Evolutionary conservation across 495 filamentous ascomycete species (phyloP), one percentile per base, ranked within the genome.

Genomic region (Penicillium paxilli): DNA sequence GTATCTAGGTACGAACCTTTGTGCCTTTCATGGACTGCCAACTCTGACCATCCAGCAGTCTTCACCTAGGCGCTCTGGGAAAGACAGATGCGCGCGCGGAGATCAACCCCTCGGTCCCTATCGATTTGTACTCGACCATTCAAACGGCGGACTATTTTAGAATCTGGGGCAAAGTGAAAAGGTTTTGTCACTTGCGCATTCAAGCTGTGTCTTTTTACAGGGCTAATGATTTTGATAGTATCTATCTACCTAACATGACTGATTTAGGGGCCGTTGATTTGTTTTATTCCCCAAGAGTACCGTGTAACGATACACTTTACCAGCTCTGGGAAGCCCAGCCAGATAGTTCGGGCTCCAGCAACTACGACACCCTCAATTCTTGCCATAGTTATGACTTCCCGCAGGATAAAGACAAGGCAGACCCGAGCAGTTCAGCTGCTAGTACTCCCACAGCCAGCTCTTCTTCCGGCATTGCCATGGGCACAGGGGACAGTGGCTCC

Each of bases 241-340:
- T 37, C 16, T 37, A 37, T 7, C 33, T 37, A 37, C 33, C 33
- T n/a, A n/a, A 17, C n/a, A 26, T 30, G 24, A 11, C 30, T 2
- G 45, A 47, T 47, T 32, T 47, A 11, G 45, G 45, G 33, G 6
- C 0, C 9, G 14, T 47, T 12, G 24, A 12, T 7, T 33, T 47
- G 16, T 21, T n/a, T 5, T 47, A 47, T 32, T 20, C 25, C 12
- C 45, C 45, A 8, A 21, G 9, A 11, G 11, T 47, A 32, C 45
- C 45, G 17, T 47, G 45, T 30, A 47, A 47, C 25, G 45, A 47
- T 32, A 47, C 45, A 14, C 45, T 47, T 2, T 47, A 47, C 9
- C 25, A 32, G 14, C 16, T 47, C 4, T 47, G 45, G 45, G 9
- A 26, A 19, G n/a, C 14, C 2, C 45, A 37, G 33, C 2, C 12